Base-by-base conservation (phyloP, 305 asterid genomes). In the Fraxinus ornus region DNA sequence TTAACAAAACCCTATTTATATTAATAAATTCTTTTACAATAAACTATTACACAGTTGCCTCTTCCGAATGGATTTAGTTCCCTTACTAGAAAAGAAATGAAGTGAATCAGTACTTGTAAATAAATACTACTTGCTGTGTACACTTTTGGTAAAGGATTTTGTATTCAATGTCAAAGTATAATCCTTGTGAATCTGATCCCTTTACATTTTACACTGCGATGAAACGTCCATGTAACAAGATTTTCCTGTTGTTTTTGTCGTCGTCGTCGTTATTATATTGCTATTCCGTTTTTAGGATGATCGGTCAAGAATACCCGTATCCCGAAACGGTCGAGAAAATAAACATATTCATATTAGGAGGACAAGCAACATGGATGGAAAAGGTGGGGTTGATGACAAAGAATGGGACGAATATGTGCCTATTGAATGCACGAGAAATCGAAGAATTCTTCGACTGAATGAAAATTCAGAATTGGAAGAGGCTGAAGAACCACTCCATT, bases 361-460 rank as follows among this genome's bases (percentile, higher is more conserved):
- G 95, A 13, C 92, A 91, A 85, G 91, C 85, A 89, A 87, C 71
- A 91, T 85, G 92, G 83, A 92, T 5, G 95, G 95, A 5, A 83
- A 91, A 75, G 94, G 94, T 5, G 94, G 91, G 15, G 93, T 91
- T 0, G 64, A 55, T 1, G 81, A 8, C 9, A 30, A 79, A 85
- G 1, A 5, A 55, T 93, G 95, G 95, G 92, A 93, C 21, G 86
- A 87, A 0, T 5, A 83, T 1, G 85, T 89, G 10, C 95, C 94
- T 0, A 82, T 86, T 0, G 82, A 88, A 26, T 88, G 90, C 87
- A 79, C 5, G 0, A 44, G 91, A 77, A 70, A 80, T 52, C 83
- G 86, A 8, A 66, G 30, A 2, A 81, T 91, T 49, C 88, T 87
- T 55, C 90, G 91, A 3, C 81, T 93, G 17, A 82, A 81, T 15